Evolutionary conservation across 1,284 basidiomycete species (phyloP).

Genomic region (Cutaneotrichosporon sp.): DNA sequence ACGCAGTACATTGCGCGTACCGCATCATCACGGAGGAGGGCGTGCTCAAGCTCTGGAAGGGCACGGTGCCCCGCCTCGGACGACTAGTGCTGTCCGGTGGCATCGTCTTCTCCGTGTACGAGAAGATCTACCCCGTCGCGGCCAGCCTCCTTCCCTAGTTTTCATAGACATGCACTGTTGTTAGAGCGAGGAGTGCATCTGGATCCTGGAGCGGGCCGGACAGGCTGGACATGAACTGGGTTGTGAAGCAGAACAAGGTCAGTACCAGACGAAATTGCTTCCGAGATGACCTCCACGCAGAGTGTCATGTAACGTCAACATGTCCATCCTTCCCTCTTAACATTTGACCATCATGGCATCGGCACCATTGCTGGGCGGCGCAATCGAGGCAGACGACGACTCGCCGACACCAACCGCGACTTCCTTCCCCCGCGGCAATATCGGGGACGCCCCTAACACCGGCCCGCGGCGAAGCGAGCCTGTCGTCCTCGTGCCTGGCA

Average conservation of each 20-base stretch:
- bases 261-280: background rate
- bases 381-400: conserved; percentile 54
- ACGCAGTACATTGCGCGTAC: conserved; percentile 91
- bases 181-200: background rate
- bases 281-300: conserved; percentile 4
- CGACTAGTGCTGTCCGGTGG: conserved; percentile 86
- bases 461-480: conserved; percentile 24
- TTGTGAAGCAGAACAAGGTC: background rate
- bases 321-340: background rate
- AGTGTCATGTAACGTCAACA: background rate
- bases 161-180: conserved; percentile 9
- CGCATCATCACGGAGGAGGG: conserved; percentile 89
- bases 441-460: conserved; percentile 32
- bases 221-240: too few relatives aligned
- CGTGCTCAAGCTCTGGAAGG: conserved; percentile 86
- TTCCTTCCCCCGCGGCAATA: conserved; percentile 42
- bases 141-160: conserved; percentile 17
- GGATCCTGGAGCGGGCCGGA: background rate
- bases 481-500: conserved; percentile 49
- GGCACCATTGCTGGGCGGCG: conserved; percentile 48
- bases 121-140: conserved; percentile 55
- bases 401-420: conserved; percentile 17
- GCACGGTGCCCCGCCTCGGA: conserved; percentile 83
- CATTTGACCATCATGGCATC: conserved; percentile 3
- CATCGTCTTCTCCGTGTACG: conserved; percentile 92